Conservation (phyloP, 2,329 filamentous ascomycete genomes). For the Fonsecaea pugnacius region DNA sequence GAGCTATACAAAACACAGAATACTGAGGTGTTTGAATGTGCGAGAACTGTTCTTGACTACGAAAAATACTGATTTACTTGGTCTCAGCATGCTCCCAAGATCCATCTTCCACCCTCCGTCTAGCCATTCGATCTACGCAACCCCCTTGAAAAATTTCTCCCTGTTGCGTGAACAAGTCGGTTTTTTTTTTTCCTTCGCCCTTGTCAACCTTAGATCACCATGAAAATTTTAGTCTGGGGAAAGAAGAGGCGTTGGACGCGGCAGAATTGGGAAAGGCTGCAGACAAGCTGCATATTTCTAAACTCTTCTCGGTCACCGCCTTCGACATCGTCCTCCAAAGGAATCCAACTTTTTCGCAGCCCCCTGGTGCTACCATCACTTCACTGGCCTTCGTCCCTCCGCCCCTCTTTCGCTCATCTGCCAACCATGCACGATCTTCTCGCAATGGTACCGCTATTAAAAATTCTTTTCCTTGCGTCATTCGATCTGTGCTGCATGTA, state of each 20-base stretch:
- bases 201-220: constrained; percentile 9
- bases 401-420: not conserved
- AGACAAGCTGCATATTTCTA: constrained; percentile 16
- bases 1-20: not conserved
- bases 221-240: constrained; percentile 28
- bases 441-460: not conserved
- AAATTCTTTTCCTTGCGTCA: constrained; percentile 9
- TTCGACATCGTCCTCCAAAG: constrained; percentile 5
- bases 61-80: not conserved
- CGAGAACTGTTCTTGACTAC: not conserved
- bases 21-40: not conserved
- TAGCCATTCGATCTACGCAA: not conserved
- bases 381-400: not conserved
- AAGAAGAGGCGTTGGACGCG: constrained; percentile 14
- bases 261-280: constrained; percentile 16
- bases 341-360: constrained; percentile 4
- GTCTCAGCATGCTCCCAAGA: not conserved
- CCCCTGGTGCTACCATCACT: not conserved
- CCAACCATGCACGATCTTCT: not conserved
- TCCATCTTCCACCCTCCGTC: not conserved
- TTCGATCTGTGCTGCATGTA: not conserved
- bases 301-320: constrained; percentile 23
- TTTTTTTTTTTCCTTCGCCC: constrained; percentile 18
- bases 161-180: constrained; percentile 12
- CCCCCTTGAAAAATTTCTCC: constrained; percentile 9